Conservation (phyloP, 257 asterid species). For the Eustoma russellianum region DNA sequence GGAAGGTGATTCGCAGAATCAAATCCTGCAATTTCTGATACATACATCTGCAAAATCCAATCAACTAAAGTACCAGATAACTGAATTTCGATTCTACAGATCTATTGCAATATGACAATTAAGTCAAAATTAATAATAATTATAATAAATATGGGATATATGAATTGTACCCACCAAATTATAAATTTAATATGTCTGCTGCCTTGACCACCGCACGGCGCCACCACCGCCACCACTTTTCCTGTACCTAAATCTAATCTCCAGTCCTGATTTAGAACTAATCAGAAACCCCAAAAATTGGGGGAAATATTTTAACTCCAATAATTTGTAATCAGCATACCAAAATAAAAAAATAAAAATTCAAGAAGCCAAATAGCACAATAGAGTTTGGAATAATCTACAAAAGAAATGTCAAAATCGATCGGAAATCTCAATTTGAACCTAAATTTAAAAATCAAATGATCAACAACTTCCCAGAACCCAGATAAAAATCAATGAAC, state of each 20-base stretch:
- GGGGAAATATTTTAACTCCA: too few relatives aligned
- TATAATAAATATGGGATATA: conserved; percentile 1
- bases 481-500: conserved; percentile 10
- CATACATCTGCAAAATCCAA: neutral
- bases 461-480: conserved; percentile 1
- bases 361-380: neutral
- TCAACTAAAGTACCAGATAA: neutral
- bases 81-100: conserved; percentile 10
- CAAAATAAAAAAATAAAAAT: neutral
- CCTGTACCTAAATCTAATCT: conserved; percentile 2
- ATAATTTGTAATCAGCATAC: neutral
- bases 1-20: too few relatives aligned
- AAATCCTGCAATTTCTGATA: neutral
- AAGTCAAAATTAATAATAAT: conserved; percentile 4
- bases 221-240: conserved; percentile 8
- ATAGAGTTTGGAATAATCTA: conserved; percentile 6
- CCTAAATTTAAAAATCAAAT: neutral
- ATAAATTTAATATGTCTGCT: conserved; percentile 1
- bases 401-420: neutral
- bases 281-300: conserved; percentile 6
- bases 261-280: neutral
- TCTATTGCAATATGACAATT: conserved; percentile 13
- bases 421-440: neutral
- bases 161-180: conserved; percentile 7
- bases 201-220: conserved; percentile 11